These are phyloP conservation scores for Bombardia bombarda DNA, from an alignment of 495 filamentous ascomycete genomes.

Conservation along the genomic window DNA sequence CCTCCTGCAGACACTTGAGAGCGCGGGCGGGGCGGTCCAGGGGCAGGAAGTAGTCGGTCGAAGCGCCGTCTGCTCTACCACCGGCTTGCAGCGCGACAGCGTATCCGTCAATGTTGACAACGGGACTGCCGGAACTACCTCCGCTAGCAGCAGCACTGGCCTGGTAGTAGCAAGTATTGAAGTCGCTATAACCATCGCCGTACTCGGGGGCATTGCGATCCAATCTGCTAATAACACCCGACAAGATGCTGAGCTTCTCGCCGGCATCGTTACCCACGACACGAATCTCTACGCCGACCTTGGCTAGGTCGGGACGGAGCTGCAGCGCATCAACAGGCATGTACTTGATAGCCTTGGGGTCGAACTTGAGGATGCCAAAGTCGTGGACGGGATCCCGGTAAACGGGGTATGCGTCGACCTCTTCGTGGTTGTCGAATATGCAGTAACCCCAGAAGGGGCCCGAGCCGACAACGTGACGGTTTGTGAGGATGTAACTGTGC, in stretches of 20 bases:
- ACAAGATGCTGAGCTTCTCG: conserved; percentile 96
- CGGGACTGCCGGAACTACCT: conserved; percentile 92
- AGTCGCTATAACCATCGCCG: conserved; percentile 96
- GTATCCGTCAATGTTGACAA: conserved; percentile 90
- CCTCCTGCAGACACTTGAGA: conserved; percentile 72
- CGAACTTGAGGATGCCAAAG: conserved; percentile 93
- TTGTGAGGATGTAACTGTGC: conserved; percentile 63
- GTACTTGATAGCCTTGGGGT: conserved; percentile 92
- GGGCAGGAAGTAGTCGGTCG: conserved; percentile 96
- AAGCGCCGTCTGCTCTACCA: conserved; percentile 85
- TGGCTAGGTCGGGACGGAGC: conserved; percentile 80
- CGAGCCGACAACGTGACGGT: conserved; percentile 90
- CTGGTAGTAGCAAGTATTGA: conserved; percentile 99
- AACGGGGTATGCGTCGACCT: conserved; percentile 95
- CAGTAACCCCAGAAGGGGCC: conserved; percentile 97
- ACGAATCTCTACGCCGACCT: conserved; percentile 86
- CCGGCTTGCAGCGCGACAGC: conserved; percentile 93
- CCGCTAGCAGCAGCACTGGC: conserved; percentile 93
- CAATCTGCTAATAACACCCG: conserved; percentile 90
- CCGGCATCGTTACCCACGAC: conserved; percentile 98
- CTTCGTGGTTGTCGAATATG: conserved; percentile 97
- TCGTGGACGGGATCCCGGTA: conserved; percentile 98
- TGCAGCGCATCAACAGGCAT: conserved; percentile 76
- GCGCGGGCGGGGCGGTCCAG: conserved; percentile 83
- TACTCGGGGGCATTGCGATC: conserved; percentile 98